Percentiles rank a stretch among this genome's conserved stretches.
Conservation (phyloP, 441 rosid species). For the Mallotus japonicus region DNA sequence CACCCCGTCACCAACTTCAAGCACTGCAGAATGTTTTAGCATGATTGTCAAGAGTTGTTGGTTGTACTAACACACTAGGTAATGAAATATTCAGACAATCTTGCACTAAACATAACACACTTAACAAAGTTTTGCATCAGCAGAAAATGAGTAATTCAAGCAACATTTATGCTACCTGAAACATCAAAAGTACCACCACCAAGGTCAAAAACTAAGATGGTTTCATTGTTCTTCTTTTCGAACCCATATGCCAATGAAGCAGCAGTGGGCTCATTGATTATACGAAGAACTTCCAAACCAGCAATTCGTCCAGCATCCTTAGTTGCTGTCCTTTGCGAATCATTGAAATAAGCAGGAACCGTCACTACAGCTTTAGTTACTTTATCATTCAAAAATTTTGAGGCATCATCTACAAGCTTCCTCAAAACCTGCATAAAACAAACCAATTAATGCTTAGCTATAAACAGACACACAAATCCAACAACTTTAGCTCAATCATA, state of each 20-base stretch:
- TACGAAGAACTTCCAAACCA: slow-evolving; percentile 90
- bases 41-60: too few relatives aligned
- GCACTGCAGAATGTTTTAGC: slow-evolving; percentile 41
- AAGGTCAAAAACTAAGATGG: slow-evolving; percentile 91
- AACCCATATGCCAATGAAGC: slow-evolving; percentile 96
- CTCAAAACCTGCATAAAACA: slow-evolving; percentile 62
- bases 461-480: background rate
- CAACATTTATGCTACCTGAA: slow-evolving; percentile 42
- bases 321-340: slow-evolving; percentile 93
- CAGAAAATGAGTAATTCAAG: background rate
- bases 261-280: slow-evolving; percentile 95
- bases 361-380: slow-evolving; percentile 94
- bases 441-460: too few relatives aligned
- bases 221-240: slow-evolving; percentile 87
- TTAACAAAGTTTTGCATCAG: background rate
- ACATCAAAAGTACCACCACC: slow-evolving; percentile 98
- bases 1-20: slow-evolving; percentile 96
- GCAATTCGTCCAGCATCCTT: slow-evolving; percentile 98
- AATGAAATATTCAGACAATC: background rate
- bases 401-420: slow-evolving; percentile 97
- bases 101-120: background rate
- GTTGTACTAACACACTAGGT: too few relatives aligned
- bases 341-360: slow-evolving; percentile 97
- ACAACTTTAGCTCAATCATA: background rate
- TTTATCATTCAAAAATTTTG: slow-evolving; percentile 84